Base-by-base conservation (phyloP, 106 monocot species). In the Posidonia australis region DNA sequence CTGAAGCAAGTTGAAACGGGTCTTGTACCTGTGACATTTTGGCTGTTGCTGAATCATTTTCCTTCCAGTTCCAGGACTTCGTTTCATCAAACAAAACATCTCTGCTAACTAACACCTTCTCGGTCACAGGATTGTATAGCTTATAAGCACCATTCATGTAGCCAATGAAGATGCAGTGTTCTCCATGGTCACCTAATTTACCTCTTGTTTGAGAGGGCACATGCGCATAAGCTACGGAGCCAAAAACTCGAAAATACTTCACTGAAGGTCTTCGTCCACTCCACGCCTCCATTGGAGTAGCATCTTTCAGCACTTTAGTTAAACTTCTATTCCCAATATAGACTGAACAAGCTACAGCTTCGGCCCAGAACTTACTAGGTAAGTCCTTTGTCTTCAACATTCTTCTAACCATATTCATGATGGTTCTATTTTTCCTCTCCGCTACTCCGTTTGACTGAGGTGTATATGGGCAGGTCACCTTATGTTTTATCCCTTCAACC, bases 401-500 rank as follows among this genome's bases (percentile, higher is more conserved):
- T n/a, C n/a, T n/a, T n/a, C n/a, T n/a, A n/a, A n/a, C n/a, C n/a
- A n/a, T n/a, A n/a, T n/a, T n/a, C n/a, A n/a, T n/a, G n/a, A n/a
- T n/a, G n/a, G n/a, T 54, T 18, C 66, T 23, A 20, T 54, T 66
- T 29, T 32, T 66, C 14, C 66, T 17, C 19, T 66, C 32, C n/a
- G 0, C 24, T 13, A 66, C 66, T 31, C 51, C 66, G 30, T 66
- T 66, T 52, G 27, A 30, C 31, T 66, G 51, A 28, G 66, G 66
- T 17, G 66, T 52, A 7, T 66, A 30, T 10, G 30, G 10, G 16
- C 3, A 16, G 9, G 66, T 66, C 6, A 52, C 13, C 20, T 66
- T 2, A 16, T 30, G 27, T 16, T 53, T 51, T 16, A 66, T 66
- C 4, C 52, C 52, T 10, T 58, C 3, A 3, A 14, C 18, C 17